Conservation (phyloP, 1,139 yeast genomes). For the Pichia sp. region DNA sequence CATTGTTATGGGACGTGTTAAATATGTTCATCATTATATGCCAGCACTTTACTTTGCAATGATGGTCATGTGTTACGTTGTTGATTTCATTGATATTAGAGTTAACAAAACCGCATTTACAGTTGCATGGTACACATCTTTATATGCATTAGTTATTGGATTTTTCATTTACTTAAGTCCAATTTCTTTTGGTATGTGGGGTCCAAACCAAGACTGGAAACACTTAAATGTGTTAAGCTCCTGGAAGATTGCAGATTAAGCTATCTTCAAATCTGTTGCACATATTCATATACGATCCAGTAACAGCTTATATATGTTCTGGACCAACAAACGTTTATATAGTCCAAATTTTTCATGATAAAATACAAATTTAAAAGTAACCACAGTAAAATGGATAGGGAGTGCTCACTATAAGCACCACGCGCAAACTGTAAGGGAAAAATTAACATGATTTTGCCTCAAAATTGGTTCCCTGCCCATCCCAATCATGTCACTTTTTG, state of each 20-base stretch:
- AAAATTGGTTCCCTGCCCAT: no score
- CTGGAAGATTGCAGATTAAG: constrained; percentile 52
- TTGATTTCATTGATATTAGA: constrained; percentile 55
- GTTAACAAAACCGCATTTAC: constrained; percentile 34
- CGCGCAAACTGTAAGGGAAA: no score
- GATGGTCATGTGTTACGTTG: constrained; percentile 67
- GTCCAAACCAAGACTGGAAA: constrained; percentile 60
- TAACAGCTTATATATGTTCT: no score
- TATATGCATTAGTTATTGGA: constrained; percentile 55
- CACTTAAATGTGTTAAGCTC: constrained; percentile 70
- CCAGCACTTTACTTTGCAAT: constrained; percentile 97
- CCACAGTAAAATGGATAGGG: no score
- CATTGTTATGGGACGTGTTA: constrained; percentile 92
- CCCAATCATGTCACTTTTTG: no score
- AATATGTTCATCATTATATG: constrained; percentile 93
- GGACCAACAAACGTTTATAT: no score
- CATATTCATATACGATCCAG: no score
- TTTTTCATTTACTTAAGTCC: constrained; percentile 71
- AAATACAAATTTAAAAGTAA: no score
- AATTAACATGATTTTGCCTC: no score
- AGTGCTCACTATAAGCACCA: no score
- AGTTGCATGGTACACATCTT: constrained; percentile 36
- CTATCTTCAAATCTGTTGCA: no score
- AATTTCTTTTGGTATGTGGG: constrained; percentile 86
- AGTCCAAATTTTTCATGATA: no score